These are phyloP conservation scores for Aspergillus saccharolyticus DNA, from an alignment of 495 filamentous ascomycete genomes.

Conservation along the genomic window DNA sequence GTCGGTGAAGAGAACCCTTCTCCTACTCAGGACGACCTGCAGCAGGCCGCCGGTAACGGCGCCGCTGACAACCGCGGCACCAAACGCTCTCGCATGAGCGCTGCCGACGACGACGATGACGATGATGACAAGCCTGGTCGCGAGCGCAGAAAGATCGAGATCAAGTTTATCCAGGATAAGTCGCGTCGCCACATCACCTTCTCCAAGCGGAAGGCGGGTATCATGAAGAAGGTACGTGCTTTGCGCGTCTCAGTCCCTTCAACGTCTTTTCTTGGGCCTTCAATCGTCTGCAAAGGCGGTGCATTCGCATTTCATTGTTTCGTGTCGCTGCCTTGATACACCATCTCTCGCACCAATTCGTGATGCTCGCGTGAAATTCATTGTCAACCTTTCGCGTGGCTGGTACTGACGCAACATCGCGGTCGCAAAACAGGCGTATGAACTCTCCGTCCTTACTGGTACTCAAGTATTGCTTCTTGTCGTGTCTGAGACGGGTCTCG, in stretches of 20 bases:
- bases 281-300: conserved; percentile 8
- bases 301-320: conserved; percentile 6
- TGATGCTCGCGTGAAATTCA: neutral
- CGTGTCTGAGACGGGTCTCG: conserved; percentile 95
- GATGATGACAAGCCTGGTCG: conserved; percentile 97
- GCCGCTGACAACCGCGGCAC: conserved; percentile 69
- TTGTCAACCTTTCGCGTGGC: neutral
- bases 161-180: conserved; percentile 99
- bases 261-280: conserved; percentile 7
- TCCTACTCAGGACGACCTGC: conserved; percentile 49
- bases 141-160: conserved; percentile 99
- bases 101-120: conserved; percentile 89
- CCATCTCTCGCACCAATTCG: neutral
- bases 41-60: conserved; percentile 47
- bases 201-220: conserved; percentile 99
- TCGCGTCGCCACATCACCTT: conserved; percentile 99
- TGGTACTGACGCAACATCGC: conserved; percentile 17
- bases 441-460: conserved; percentile 94
- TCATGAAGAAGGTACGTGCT: conserved; percentile 97
- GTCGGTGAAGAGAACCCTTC: conserved; percentile 46
- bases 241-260: conserved; percentile 24
- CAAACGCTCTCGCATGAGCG: conserved; percentile 81
- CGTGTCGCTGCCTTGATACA: conserved; percentile 1
- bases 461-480: conserved; percentile 97
- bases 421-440: conserved; percentile 70